phyloP scores from a whole-genome alignment of 179 eudicot species.

The Spinacia oleracea region DNA sequence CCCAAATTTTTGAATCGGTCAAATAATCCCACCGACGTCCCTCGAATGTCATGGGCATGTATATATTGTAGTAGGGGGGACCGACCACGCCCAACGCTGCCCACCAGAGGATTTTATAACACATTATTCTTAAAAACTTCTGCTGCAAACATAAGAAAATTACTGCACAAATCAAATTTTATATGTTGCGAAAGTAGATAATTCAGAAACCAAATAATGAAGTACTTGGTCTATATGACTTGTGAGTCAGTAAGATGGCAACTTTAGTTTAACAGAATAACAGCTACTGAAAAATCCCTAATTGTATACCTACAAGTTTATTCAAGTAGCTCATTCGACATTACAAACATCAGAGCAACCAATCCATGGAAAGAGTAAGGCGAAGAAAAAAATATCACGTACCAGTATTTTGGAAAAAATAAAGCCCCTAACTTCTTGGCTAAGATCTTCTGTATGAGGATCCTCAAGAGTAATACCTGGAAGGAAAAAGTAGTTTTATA shows the following conservation, averaged over 20 bases:
- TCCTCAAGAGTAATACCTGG: slow-evolving; percentile 94
- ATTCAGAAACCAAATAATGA: not conserved
- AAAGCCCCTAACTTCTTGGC: slow-evolving; percentile 97
- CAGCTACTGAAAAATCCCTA: not conserved
- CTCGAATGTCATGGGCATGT: too few species aligned
- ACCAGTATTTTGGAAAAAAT: slow-evolving; percentile 90
- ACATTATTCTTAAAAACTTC: not conserved
- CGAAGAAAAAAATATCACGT: slow-evolving; percentile 34
- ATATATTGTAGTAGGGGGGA: too few species aligned
- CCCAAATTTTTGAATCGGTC: too few species aligned
- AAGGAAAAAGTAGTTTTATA: slow-evolving; percentile 2
- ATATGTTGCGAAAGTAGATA: not conserved
- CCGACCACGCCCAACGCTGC: too few species aligned
- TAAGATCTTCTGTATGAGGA: slow-evolving; percentile 94
- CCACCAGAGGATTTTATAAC: too few species aligned
- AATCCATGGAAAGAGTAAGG: not conserved
- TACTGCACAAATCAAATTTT: not conserved
- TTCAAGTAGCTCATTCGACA: not conserved
- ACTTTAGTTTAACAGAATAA: too few species aligned
- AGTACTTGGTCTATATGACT: not conserved
- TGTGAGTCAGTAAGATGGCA: not conserved
- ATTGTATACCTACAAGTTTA: not conserved
- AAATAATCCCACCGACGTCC: too few species aligned
- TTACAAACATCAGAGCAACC: not conserved
- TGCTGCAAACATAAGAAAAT: not conserved